Evolutionary conservation across 108 stramenopile species (phyloP), one percentile per base, ranked within the genome.

Genomic region (Conticribra weissflogii): DNA sequence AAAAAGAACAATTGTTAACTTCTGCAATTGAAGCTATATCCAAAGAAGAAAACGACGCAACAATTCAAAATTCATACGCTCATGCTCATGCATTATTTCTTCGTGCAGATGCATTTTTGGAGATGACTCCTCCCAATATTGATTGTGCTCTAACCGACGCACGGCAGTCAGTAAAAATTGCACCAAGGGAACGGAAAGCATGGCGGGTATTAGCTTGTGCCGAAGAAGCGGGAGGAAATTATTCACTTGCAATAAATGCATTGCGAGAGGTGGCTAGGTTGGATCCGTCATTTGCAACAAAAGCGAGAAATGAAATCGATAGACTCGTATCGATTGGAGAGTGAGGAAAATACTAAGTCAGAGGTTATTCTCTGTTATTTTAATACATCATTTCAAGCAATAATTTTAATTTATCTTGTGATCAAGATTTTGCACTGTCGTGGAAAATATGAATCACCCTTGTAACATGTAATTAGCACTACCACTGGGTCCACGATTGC

Each of bases 131-230:
- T 14, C 62, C 61, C n/a, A 76, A 74, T 34, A 23, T 74, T 0
- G 70, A 48, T 19, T 69, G 69, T 21, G 79, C 79, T n/a, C 58
- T 81, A 21, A 33, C 56, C 7, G 79, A 81, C 72, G 75, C 69
- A 0, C 63, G 18, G n/a, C 25, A 63, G 70, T 74, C 79, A 30
- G 51, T 59, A 3, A 8, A 59, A 59, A 71, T 81, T 18, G 33
- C 50, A 0, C 68, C 74, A 18, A 30, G 32, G 9, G 62, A 76
- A 52, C 45, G 70, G 18, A 73, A 64, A 48, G 74, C 45, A 18
- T 81, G 79, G 79, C 74, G 79, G 27, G 70, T 71, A 33, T 64
- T 81, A 32, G 68, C 79, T 27, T 53, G 28, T 58, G 79, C 74
- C 5, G 53, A 76, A 30, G 79, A 81, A 63, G 68, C 57, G 25